Evolutionary conservation across 805 yeast genomes (phyloP).

Genomic region (Teunomyces tritomae): DNA sequence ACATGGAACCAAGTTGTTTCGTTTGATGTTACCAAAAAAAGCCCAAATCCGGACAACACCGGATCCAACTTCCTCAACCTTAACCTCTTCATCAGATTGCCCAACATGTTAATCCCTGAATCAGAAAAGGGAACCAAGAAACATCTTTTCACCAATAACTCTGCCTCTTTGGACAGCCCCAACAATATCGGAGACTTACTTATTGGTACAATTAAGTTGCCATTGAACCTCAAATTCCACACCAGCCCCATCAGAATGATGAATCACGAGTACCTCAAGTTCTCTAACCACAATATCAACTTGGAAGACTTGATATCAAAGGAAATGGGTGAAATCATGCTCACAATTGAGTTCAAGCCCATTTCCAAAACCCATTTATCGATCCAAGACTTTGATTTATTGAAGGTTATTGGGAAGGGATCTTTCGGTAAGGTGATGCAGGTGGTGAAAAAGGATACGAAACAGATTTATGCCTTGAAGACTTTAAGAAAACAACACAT

Average conservation of each 20-base stretch:
- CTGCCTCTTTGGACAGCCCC: slow-evolving; percentile 13
- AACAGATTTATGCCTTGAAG: slow-evolving; percentile 90
- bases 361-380: slow-evolving; percentile 60
- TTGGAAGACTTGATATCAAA: slow-evolving; percentile 30
- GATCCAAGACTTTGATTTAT: slow-evolving; percentile 87
- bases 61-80: slow-evolving; percentile 59
- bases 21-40: slow-evolving; percentile 68
- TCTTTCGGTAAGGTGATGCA: slow-evolving; percentile 99
- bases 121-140: slow-evolving; percentile 26
- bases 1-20: slow-evolving; percentile 86
- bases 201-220: slow-evolving; percentile 67
- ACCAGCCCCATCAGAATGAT: slow-evolving; percentile 53
- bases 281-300: slow-evolving; percentile 41
- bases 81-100: slow-evolving; percentile 78
- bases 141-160: slow-evolving; percentile 30
- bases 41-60: slow-evolving; percentile 6
- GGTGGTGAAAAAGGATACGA: slow-evolving; percentile 92
- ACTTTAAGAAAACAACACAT: slow-evolving; percentile 93
- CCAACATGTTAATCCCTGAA: slow-evolving; percentile 55
- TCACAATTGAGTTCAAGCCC: slow-evolving; percentile 70
- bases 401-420: slow-evolving; percentile 96
- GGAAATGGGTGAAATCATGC: slow-evolving; percentile 50
- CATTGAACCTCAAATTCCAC: slow-evolving; percentile 54
- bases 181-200: slow-evolving; percentile 62
- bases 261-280: slow-evolving; percentile 52